Conservation (phyloP, 371 early-diverging fungal genomes). For the Mucor piriformis region DNA sequence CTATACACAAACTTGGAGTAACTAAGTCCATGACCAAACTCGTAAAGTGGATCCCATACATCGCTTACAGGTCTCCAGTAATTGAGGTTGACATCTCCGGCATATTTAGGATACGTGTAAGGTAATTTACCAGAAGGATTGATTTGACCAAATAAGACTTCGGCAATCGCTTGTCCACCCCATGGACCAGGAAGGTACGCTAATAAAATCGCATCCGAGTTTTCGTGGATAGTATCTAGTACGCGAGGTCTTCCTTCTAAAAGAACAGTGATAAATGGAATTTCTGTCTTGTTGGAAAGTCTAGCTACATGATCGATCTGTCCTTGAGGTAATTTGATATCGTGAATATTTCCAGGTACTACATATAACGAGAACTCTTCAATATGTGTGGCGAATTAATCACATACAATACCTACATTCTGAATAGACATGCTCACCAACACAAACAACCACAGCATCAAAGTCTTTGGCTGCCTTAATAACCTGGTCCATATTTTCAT, state of each 20-base stretch:
- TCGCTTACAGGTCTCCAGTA: slow-evolving; percentile 39
- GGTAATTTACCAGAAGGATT: slow-evolving; percentile 60
- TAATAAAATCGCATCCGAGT: slow-evolving; percentile 52
- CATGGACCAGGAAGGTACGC: slow-evolving; percentile 65
- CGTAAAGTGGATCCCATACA: slow-evolving; percentile 53
- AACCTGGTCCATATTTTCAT: slow-evolving; percentile 35
- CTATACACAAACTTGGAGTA: slow-evolving; percentile 59
- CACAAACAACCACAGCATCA: slow-evolving; percentile 48
- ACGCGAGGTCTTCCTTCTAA: slow-evolving; percentile 66
- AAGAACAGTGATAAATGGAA: slow-evolving; percentile 52
- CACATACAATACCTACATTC: no score
- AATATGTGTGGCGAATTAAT: no score
- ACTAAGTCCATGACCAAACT: slow-evolving; percentile 67
- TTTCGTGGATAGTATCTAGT: slow-evolving; percentile 39
- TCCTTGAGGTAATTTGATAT: slow-evolving; percentile 49
- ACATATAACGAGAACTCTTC: no score
- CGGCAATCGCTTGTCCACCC: slow-evolving; percentile 62
- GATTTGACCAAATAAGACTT: slow-evolving; percentile 52
- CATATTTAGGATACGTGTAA: slow-evolving; percentile 59
- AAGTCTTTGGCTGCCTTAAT: slow-evolving; percentile 34
- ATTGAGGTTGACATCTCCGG: slow-evolving; percentile 36
- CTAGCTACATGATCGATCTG: slow-evolving; percentile 48
- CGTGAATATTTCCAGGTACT: slow-evolving; percentile 60
- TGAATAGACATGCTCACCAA: slow-evolving; percentile 58
- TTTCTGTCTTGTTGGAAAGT: slow-evolving; percentile 23